phyloP scores from a whole-genome alignment of 176 grass and related monocot species.

The Rhipidocladum racemiflorum region DNA sequence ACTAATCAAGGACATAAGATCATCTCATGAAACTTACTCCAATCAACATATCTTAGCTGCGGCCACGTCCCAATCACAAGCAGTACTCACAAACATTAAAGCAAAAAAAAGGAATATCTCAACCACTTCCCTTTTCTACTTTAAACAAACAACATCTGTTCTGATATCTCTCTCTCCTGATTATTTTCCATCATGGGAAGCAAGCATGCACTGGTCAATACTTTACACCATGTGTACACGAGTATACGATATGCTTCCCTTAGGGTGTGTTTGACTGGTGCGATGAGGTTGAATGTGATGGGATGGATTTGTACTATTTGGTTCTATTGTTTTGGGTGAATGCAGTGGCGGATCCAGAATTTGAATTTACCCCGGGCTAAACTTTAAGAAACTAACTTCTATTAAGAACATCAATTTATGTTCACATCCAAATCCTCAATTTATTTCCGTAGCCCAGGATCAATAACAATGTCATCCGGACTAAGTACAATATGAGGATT shows the following conservation, averaged over 20 bases:
- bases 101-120: neutral
- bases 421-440: too few relatives aligned
- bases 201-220: neutral
- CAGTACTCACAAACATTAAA: neutral
- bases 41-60: slow-evolving; percentile 4
- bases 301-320: too few relatives aligned
- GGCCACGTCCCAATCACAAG: neutral
- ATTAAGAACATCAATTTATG: too few relatives aligned
- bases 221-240: neutral
- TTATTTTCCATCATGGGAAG: slow-evolving; percentile 4
- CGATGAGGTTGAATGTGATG: too few relatives aligned
- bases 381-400: too few relatives aligned
- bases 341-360: too few relatives aligned
- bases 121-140: neutral
- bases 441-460: too few relatives aligned
- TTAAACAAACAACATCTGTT: neutral
- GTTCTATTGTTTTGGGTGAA: too few relatives aligned
- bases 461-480: too few relatives aligned
- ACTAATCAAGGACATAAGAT: slow-evolving; percentile 11
- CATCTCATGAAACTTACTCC: neutral
- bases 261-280: too few relatives aligned
- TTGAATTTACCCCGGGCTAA: too few relatives aligned
- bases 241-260: neutral
- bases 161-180: neutral
- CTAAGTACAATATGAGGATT: too few relatives aligned